A percentile compares a stretch with the other conserved stretches of the same genome.
These are phyloP conservation scores for Protomyces pachydermus DNA, from an alignment of 1,139 yeast species.

Conservation along the genomic window DNA sequence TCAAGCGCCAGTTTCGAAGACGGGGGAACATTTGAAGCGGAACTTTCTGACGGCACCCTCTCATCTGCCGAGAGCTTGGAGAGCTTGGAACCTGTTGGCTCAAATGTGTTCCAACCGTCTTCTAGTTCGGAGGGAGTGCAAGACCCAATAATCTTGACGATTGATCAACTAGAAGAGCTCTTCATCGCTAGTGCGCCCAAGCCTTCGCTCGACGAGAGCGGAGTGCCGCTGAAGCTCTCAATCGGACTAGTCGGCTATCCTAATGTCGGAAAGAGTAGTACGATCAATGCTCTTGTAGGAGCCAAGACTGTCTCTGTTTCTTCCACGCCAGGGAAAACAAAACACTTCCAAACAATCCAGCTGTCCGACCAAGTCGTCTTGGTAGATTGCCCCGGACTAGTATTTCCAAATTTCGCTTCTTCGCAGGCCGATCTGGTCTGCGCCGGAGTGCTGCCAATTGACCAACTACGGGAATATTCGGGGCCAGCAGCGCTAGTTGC, in stretches of 20 bases:
- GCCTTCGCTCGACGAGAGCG: conserved; percentile 39
- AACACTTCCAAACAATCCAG: conserved; percentile 94
- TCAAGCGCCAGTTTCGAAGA: neutral
- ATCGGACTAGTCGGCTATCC: conserved; percentile 92
- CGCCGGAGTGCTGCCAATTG: conserved; percentile 96
- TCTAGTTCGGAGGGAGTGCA: conserved; percentile 34
- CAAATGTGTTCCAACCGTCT: conserved; percentile 19
- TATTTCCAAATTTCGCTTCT: conserved; percentile 95
- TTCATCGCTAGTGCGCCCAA: conserved; percentile 77
- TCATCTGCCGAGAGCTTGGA: neutral
- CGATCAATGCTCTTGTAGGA: conserved; percentile 92
- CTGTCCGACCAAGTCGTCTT: conserved; percentile 75
- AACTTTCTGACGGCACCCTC: neutral
- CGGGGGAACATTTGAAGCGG: neutral
- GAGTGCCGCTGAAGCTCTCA: conserved; percentile 49
- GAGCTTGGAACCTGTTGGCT: neutral
- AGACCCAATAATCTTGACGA: conserved; percentile 53
- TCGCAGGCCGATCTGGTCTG: conserved; percentile 96
- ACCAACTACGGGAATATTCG: conserved; percentile 89
- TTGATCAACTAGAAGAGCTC: conserved; percentile 76
- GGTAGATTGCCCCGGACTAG: conserved; percentile 99
- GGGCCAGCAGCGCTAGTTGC: conserved; percentile 85
- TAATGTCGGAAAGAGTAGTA: conserved; percentile 93
- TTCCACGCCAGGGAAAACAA: conserved; percentile 97
- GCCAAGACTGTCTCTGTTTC: conserved; percentile 96